Evolutionary conservation across 176 grass and related monocot genomes (phyloP).

Genomic region (Hsuehochloa calcarea): DNA sequence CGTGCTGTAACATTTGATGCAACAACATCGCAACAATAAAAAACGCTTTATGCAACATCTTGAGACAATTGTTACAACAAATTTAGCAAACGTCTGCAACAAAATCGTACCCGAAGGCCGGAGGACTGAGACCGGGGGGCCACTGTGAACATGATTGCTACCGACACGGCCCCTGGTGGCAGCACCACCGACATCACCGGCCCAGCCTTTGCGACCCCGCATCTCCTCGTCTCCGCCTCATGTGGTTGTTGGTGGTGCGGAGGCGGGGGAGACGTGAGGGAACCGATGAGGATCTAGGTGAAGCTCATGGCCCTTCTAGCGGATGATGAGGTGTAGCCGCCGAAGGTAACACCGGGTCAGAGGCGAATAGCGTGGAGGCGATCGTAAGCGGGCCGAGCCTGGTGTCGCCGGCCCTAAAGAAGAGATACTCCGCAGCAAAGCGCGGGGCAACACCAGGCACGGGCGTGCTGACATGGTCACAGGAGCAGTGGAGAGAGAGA

Average conservation of each 20-base stretch:
- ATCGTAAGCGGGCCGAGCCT: conserved; percentile 90
- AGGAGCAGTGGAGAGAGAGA: background rate
- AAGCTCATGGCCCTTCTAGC: conserved; percentile 40
- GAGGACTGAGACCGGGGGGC: conserved; percentile 72
- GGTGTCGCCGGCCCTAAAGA: conserved; percentile 50
- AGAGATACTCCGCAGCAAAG: conserved; percentile 53
- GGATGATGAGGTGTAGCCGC: conserved; percentile 24
- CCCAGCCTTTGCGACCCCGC: conserved; percentile 25
- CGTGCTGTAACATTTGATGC: too few relatives aligned
- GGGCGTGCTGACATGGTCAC: conserved; percentile 59
- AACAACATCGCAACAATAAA: too few relatives aligned
- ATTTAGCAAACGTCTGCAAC: too few relatives aligned
- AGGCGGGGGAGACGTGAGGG: conserved; percentile 29
- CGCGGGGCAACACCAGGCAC: conserved; percentile 61
- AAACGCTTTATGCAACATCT: too few relatives aligned
- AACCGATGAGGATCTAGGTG: conserved; percentile 71
- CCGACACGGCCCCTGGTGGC: background rate
- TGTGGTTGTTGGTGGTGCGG: conserved; percentile 16
- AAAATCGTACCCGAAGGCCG: background rate
- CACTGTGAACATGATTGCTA: conserved; percentile 50
- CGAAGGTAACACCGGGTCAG: conserved; percentile 34
- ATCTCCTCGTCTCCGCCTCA: conserved; percentile 27
- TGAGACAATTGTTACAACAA: too few relatives aligned
- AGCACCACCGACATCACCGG: conserved; percentile 35
- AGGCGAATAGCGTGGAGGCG: conserved; percentile 76